Percentiles rank a stretch among this genome's conserved stretches.
These are phyloP conservation scores for Aspergillus neoniger DNA, from an alignment of 2,329 filamentous ascomycete genomes.

Conservation along the genomic window DNA sequence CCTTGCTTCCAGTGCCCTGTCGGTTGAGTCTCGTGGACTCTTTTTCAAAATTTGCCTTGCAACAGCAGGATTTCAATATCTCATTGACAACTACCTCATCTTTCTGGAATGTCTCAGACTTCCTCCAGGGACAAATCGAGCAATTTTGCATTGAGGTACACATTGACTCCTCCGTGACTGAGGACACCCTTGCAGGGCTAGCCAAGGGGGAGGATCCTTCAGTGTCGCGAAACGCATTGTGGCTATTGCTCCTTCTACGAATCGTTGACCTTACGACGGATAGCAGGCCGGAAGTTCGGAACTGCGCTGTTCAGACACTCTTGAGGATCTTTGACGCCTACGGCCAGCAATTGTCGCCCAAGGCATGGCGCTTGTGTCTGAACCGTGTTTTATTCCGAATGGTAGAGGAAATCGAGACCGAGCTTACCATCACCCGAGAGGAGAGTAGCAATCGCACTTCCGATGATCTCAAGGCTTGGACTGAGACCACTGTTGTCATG, in stretches of 20 bases:
- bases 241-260: conserved; percentile 40
- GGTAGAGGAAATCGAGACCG: conserved; percentile 66
- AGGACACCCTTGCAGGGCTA: conserved; percentile 58
- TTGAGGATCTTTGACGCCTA: conserved; percentile 91
- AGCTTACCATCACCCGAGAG: conserved; percentile 32
- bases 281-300: conserved; percentile 42
- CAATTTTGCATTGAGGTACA: conserved; percentile 40
- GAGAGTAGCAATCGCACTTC: conserved; percentile 22
- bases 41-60: conserved; percentile 83
- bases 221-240: conserved; percentile 52
- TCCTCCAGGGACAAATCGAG: conserved; percentile 60
- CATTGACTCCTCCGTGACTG: conserved; percentile 51
- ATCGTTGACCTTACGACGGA: conserved; percentile 46
- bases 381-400: conserved; percentile 79
- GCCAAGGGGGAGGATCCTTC: conserved; percentile 61
- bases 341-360: conserved; percentile 73
- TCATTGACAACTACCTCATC: conserved; percentile 92
- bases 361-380: conserved; percentile 82
- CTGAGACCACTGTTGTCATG: conserved; percentile 73
- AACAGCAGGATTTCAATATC: conserved; percentile 91
- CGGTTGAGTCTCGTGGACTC: conserved; percentile 80
- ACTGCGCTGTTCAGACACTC: conserved; percentile 81
- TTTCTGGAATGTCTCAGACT: conserved; percentile 94
- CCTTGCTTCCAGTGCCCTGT: conserved; percentile 69
- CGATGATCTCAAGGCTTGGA: conserved; percentile 59